phyloP scores from a whole-genome alignment of 345 rosid species.

The Hibiscus tridactylites region DNA sequence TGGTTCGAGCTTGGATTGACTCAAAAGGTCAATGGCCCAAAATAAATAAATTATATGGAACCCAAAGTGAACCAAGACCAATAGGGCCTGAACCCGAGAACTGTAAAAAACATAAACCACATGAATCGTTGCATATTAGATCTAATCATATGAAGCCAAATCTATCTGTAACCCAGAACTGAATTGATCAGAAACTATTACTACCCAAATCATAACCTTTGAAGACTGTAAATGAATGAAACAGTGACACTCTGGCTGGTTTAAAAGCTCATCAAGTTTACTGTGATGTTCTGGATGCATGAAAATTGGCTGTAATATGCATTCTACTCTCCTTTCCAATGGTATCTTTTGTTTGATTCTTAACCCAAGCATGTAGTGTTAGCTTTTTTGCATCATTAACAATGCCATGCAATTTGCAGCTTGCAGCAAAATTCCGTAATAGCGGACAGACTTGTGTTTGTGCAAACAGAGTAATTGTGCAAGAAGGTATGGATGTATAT shows the following conservation, averaged over 20 bases:
- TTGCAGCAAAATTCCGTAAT: conserved; percentile 90
- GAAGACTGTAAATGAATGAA: not conserved
- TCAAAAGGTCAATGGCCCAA: not conserved
- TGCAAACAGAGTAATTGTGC: conserved; percentile 83
- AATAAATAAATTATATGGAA: not conserved
- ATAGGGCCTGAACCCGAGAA: not conserved
- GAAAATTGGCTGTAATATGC: not conserved
- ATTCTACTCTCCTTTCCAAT: not conserved
- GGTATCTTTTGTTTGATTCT: not conserved
- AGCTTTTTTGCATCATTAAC: not conserved
- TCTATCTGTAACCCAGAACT: not conserved
- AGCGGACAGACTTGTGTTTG: conserved; percentile 98
- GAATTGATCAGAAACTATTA: not conserved
- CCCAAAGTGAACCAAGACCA: not conserved
- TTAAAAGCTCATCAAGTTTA: not conserved
- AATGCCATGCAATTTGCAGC: conserved; percentile 37
- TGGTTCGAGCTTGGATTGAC: not conserved
- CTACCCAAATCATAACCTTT: not conserved
- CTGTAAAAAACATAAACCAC: not conserved
- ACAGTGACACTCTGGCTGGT: not conserved
- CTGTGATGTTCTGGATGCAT: not conserved
- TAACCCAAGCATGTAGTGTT: not conserved
- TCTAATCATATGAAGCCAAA: not conserved
- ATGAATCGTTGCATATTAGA: not conserved
- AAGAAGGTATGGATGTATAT: conserved; percentile 62